These are phyloP conservation scores for Micromonas pusilla DNA, from an alignment of 139 green algal species.

Conservation along the genomic window DNA sequence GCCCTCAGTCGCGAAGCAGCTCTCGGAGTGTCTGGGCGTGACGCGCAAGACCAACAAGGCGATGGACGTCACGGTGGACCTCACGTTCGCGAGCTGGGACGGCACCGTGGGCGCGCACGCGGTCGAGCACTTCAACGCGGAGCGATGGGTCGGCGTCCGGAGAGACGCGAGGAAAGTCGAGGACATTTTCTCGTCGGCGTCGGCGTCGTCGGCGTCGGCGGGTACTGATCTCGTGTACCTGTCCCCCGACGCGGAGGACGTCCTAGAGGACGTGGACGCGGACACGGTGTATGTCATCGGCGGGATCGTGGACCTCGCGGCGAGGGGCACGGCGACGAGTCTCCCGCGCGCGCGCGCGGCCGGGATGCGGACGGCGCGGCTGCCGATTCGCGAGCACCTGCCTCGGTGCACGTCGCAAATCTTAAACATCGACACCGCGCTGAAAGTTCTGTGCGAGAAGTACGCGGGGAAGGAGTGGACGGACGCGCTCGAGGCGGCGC, in stretches of 20 bases:
- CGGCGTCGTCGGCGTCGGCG: background rate
- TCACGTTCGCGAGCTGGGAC: slow-evolving; percentile 33
- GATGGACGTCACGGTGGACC: background rate
- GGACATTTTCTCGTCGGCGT: slow-evolving; percentile 20
- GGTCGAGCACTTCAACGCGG: background rate
- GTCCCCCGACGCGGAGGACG: slow-evolving; percentile 53
- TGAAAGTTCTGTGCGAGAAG: slow-evolving; percentile 13
- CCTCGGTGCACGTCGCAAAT: background rate
- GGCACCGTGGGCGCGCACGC: slow-evolving; percentile 14
- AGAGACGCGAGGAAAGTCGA: slow-evolving; percentile 9
- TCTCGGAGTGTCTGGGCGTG: slow-evolving; percentile 27
- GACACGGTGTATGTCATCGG: slow-evolving; percentile 62
- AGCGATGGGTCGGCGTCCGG: slow-evolving; percentile 26
- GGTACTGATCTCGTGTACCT: slow-evolving; percentile 51
- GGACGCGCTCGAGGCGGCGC: background rate
- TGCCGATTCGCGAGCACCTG: background rate
- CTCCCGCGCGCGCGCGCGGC: background rate
- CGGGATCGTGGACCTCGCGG: slow-evolving; percentile 57
- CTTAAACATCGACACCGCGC: slow-evolving; percentile 20
- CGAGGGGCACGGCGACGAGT: background rate
- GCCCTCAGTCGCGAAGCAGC: slow-evolving; percentile 47
- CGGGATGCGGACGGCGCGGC: background rate
- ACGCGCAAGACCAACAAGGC: slow-evolving; percentile 23
- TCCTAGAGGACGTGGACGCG: slow-evolving; percentile 42
- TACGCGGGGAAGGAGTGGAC: background rate